Percentiles rank a stretch among this genome's conserved stretches.
Evolutionary conservation across 192 early-diverging fungal genomes (phyloP).

Genomic region (Diversispora eburnea): DNA sequence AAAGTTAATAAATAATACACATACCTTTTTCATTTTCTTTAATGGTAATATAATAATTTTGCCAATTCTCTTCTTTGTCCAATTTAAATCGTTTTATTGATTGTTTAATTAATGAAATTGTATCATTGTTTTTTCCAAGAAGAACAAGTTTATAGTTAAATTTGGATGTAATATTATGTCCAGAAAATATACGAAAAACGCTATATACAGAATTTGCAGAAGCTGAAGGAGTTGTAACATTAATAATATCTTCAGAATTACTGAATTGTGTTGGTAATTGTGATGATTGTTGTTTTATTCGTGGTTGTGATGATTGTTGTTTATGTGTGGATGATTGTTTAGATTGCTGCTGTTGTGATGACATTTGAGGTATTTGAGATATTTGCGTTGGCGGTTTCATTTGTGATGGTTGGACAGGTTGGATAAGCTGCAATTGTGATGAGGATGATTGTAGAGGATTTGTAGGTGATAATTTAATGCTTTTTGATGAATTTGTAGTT

Average conservation of each 20-base stretch:
- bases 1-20: neutral
- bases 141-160: constrained; percentile 50
- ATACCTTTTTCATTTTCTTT: constrained; percentile 50
- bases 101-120: constrained; percentile 46
- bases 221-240: neutral
- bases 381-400: neutral
- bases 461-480: too few relatives aligned
- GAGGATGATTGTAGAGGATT: too few relatives aligned
- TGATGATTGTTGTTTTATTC: neutral
- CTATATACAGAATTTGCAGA: constrained; percentile 24
- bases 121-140: constrained; percentile 41
- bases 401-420: neutral
- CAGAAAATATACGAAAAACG: constrained; percentile 52
- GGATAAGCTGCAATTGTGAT: too few relatives aligned
- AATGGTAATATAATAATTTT: constrained; percentile 50
- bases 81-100: constrained; percentile 54
- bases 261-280: neutral
- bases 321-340: neutral
- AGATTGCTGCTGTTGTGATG: neutral
- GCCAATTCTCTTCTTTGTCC: constrained; percentile 38
- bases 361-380: neutral
- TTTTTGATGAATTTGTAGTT: too few relatives aligned
- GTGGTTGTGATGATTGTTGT: neutral
- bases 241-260: too few relatives aligned
- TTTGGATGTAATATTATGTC: constrained; percentile 37